phyloP scores from a whole-genome alignment of 2,329 filamentous ascomycete genomes.

The Penicillium oxalicum region DNA sequence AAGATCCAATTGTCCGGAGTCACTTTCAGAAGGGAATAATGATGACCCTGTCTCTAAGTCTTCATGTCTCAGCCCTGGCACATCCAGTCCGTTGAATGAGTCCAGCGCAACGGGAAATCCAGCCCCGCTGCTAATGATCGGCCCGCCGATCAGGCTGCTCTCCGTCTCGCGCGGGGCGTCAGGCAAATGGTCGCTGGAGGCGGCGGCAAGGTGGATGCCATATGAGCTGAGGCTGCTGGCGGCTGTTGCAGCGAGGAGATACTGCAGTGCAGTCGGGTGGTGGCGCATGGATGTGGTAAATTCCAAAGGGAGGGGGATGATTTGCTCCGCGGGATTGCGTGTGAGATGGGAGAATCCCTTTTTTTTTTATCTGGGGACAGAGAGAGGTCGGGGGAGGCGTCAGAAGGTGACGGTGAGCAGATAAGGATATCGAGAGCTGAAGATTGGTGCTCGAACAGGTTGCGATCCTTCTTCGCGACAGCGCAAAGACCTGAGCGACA shows the following conservation, averaged over 20 bases:
- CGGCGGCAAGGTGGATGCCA: constrained; percentile 53
- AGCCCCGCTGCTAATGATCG: constrained; percentile 28
- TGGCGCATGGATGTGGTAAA: constrained; percentile 32
- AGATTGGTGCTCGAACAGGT: no score
- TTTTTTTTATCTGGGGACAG: no score
- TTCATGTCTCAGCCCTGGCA: constrained; percentile 21
- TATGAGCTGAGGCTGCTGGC: constrained; percentile 50
- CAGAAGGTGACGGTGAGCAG: no score
- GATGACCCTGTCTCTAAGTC: constrained; percentile 12
- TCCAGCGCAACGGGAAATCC: constrained; percentile 23
- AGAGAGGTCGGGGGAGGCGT: no score
- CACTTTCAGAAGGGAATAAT: constrained; percentile 12
- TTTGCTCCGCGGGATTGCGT: constrained; percentile 2
- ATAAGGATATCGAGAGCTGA: no score
- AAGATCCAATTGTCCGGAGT: constrained; percentile 37
- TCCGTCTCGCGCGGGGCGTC: constrained; percentile 47
- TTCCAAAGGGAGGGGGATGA: not conserved
- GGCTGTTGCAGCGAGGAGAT: constrained; percentile 63
- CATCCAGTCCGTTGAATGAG: constrained; percentile 27
- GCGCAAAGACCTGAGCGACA: no score
- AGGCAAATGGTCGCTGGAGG: constrained; percentile 57
- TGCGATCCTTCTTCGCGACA: no score
- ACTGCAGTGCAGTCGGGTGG: constrained; percentile 62
- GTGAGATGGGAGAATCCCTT: not conserved
- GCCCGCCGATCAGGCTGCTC: constrained; percentile 39